A percentile compares a stretch with the other conserved stretches of the same genome.
Evolutionary conservation across 192 early-diverging fungal genomes (phyloP).

Genomic region (Coemansia sp.): DNA sequence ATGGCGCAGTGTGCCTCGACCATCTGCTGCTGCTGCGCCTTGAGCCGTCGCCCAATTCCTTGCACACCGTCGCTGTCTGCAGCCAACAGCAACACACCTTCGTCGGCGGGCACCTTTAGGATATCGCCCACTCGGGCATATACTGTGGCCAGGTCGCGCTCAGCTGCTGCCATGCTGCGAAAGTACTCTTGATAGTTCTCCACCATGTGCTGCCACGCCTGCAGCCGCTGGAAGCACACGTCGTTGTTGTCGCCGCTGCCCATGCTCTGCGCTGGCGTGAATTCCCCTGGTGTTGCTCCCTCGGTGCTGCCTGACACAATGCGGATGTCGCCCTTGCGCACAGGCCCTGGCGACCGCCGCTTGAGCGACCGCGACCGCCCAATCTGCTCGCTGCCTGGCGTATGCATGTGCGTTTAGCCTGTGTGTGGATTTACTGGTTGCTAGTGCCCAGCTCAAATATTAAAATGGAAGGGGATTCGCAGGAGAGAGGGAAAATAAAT

Average conservation of each 20-base stretch:
- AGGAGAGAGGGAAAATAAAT: neutral
- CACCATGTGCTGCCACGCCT: conserved; percentile 36
- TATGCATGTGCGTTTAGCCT: neutral
- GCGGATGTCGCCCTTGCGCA: conserved; percentile 54
- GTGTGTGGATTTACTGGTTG: too few relatives aligned
- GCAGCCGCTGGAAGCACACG: conserved; percentile 46
- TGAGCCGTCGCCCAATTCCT: conserved; percentile 27
- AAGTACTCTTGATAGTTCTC: conserved; percentile 48
- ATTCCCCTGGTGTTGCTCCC: conserved; percentile 12
- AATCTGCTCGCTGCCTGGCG: conserved; percentile 5
- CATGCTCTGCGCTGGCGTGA: conserved; percentile 27
- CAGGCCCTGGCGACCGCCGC: conserved; percentile 13
- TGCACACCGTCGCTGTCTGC: conserved; percentile 29
- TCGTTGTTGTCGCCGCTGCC: conserved; percentile 43
- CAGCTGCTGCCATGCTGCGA: conserved; percentile 50
- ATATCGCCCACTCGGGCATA: conserved; percentile 53
- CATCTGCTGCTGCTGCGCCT: conserved; percentile 46
- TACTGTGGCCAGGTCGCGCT: conserved; percentile 51
- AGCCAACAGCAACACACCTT: conserved; percentile 30
- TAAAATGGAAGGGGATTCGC: neutral
- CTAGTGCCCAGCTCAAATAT: neutral
- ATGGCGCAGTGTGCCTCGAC: conserved; percentile 49
- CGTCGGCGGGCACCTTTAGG: conserved; percentile 34
- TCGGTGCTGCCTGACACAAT: conserved; percentile 16
- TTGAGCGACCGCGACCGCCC: conserved; percentile 12